These are phyloP conservation scores for Monosporascus sp. DNA, from an alignment of 2,329 filamentous ascomycete genomes.

Conservation along the genomic window DNA sequence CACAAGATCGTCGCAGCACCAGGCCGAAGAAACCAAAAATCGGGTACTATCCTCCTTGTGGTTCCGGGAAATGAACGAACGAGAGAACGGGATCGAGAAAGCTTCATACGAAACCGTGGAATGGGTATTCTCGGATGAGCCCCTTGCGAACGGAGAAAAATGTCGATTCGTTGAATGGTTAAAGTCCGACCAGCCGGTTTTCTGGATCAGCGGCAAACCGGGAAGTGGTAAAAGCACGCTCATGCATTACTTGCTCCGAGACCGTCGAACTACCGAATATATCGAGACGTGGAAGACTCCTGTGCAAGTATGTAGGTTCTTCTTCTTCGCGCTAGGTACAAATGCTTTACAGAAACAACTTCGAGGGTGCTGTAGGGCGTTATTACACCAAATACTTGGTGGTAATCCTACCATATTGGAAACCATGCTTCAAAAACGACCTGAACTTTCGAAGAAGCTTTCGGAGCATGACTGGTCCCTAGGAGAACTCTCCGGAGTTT, in stretches of 20 bases:
- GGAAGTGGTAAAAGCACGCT: conserved; percentile 16
- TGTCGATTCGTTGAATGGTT: conserved; percentile 6
- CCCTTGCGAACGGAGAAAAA: background rate
- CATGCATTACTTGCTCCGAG: conserved; percentile 4
- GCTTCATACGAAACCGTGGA: conserved; percentile 3
- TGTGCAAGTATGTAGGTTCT: conserved; percentile 4
- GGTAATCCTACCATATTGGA: background rate
- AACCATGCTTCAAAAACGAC: background rate
- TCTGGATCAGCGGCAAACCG: conserved; percentile 15
- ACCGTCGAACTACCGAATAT: background rate
- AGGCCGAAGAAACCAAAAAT: background rate
- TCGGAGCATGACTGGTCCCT: conserved; percentile 10
- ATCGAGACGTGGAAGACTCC: conserved; percentile 1
- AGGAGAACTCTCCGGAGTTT: conserved; percentile 1
- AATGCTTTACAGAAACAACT: conserved; percentile 3
- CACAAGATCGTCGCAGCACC: background rate
- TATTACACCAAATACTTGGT: conserved; percentile 6
- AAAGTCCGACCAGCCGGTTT: conserved; percentile 5
- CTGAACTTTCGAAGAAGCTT: conserved; percentile 1
- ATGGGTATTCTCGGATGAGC: background rate
- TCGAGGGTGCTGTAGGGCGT: conserved; percentile 5
- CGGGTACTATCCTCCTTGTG: conserved; percentile 4
- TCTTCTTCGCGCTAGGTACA: conserved; percentile 7
- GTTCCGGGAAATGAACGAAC: conserved; percentile 9
- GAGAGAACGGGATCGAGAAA: conserved; percentile 5